Base-by-base conservation (phyloP, 2,329 filamentous ascomycete species). In the Aureobasidium namibiae region DNA sequence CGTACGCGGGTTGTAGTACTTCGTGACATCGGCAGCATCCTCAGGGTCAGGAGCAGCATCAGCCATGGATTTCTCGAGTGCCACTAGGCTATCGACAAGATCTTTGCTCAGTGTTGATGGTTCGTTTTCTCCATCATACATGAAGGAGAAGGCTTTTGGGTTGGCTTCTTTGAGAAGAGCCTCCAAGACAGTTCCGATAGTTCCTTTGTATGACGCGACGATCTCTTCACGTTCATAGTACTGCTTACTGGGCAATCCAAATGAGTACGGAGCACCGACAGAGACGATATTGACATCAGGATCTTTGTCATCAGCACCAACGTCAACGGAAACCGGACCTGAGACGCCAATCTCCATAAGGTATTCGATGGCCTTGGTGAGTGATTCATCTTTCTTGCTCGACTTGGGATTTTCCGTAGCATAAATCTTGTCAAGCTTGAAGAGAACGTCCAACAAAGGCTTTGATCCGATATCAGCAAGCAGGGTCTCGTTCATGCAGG, bases 1-100 rank as follows among this genome's bases (percentile, higher is more conserved):
- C 9, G 77, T 78, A 68, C 80, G 80, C 1, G 84, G 84, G 65
- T 87, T 88, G 70, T 88, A 88, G 63, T 81, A 83, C 74, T 86
- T 82, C 63, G 82, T 85, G 46, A 87, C 81, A 68, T 87, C 83
- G 61, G 83, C 75, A 18, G 78, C 76, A 58, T 83, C 80, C 67
- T 83, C 79, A 1, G 80, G 77, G 61, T 80, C 78, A 3, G 84
- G 82, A 4, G 82, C 82, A 36, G 80, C 77, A 52, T 77, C 74
- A 4, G 85, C 84, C 58, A 60, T 48, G n/a, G 58, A 50, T 6
- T 45, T 48, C 8, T 60, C 58, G 9, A 60, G 29, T 26, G 31
- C 24, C 6, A 59, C 59, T 26, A 61, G n/a, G 38, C 36, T 48
- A 45, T 58, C 52, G 2, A 61, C 44, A 52, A 88, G 77, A 64